Percentiles rank a stretch among this genome's conserved stretches.
These are phyloP conservation scores for Colletotrichum falcatum DNA, from an alignment of 2,329 filamentous ascomycete species.

Conservation along the genomic window DNA sequence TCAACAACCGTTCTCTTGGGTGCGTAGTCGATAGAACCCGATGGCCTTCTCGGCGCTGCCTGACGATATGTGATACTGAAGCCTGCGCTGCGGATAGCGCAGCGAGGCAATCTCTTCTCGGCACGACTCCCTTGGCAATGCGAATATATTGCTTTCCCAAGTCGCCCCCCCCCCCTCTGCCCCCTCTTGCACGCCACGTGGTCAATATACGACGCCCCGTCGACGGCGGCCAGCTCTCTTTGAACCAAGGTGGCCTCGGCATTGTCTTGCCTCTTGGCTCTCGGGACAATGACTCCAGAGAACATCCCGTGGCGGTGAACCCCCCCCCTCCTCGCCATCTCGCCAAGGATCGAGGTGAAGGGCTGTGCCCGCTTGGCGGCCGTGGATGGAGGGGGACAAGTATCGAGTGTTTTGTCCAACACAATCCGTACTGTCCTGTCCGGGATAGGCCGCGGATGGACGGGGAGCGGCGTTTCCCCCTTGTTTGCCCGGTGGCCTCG, in stretches of 20 bases:
- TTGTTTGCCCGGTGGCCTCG: not conserved
- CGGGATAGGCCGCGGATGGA: not conserved
- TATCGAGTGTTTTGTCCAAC: not conserved
- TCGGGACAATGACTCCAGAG: constrained; percentile 53
- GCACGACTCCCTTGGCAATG: constrained; percentile 54
- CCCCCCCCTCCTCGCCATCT: too few relatives aligned
- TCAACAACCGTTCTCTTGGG: too few relatives aligned
- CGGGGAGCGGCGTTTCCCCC: constrained; percentile 3
- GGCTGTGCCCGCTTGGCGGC: too few relatives aligned
- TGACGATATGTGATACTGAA: not conserved
- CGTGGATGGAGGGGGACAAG: not conserved
- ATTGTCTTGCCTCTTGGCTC: constrained; percentile 58
- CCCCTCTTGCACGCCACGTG: constrained; percentile 67
- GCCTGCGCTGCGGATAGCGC: too few relatives aligned
- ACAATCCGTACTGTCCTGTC: constrained; percentile 12
- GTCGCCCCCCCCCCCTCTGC: constrained; percentile 69
- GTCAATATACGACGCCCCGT: constrained; percentile 71
- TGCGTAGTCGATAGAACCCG: too few relatives aligned
- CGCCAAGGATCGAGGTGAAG: too few relatives aligned
- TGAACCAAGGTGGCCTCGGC: constrained; percentile 70
- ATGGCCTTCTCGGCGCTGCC: not conserved
- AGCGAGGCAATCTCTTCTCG: constrained; percentile 40
- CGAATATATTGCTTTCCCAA: constrained; percentile 56
- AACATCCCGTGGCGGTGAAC: not conserved
- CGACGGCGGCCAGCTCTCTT: constrained; percentile 70